Conservation (phyloP, 805 yeast species). For the Soucietia sequanensis region DNA sequence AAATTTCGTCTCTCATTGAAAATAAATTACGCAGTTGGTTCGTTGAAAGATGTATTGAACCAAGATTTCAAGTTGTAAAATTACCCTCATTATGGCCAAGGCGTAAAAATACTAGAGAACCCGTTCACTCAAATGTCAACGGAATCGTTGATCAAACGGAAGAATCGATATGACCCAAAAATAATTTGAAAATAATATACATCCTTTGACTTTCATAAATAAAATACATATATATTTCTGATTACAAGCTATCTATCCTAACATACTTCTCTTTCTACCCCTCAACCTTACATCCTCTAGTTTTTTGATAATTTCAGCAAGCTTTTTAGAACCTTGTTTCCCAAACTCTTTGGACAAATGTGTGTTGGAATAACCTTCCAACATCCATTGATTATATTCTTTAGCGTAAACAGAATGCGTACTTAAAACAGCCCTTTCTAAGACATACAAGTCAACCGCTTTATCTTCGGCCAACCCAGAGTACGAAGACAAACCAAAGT, state of each 20-base stretch:
- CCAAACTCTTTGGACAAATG: slow-evolving; percentile 27
- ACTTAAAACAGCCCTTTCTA: slow-evolving; percentile 87
- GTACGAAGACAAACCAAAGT: slow-evolving; percentile 85
- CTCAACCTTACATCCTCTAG: slow-evolving; percentile 84
- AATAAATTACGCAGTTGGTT: slow-evolving; percentile 83
- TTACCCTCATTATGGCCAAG: slow-evolving; percentile 88
- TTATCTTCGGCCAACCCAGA: slow-evolving; percentile 82
- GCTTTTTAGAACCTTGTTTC: slow-evolving; percentile 38
- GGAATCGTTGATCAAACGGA: slow-evolving; percentile 5
- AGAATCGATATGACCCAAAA: background rate
- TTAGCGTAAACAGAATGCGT: slow-evolving; percentile 81
- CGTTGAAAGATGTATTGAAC: slow-evolving; percentile 89
- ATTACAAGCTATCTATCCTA: slow-evolving; percentile 47
- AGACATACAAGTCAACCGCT: slow-evolving; percentile 94
- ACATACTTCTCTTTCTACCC: slow-evolving; percentile 94
- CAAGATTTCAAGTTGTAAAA: slow-evolving; percentile 81
- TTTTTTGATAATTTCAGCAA: slow-evolving; percentile 56
- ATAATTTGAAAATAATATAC: no score
- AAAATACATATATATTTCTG: background rate
- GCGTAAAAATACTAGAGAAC: slow-evolving; percentile 37
- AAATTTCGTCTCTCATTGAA: slow-evolving; percentile 81
- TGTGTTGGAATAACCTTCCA: slow-evolving; percentile 61
- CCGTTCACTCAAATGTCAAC: slow-evolving; percentile 8
- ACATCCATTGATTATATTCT: slow-evolving; percentile 63
- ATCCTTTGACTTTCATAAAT: no score